phyloP scores from a whole-genome alignment of 331 rosid species.

The Quercus lobata region DNA sequence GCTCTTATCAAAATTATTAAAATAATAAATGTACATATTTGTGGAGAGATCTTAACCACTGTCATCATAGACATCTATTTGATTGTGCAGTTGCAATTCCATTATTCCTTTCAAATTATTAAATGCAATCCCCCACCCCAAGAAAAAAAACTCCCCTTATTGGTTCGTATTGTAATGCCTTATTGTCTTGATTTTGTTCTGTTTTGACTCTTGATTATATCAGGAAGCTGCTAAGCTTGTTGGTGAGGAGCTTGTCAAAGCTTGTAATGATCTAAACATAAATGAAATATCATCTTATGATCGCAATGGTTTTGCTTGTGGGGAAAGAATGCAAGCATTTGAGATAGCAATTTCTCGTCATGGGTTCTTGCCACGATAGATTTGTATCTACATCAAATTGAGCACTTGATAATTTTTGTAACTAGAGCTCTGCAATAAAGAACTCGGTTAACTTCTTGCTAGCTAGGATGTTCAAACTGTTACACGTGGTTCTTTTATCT shows the following conservation, averaged over 20 bases:
- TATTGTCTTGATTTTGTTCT: not conserved
- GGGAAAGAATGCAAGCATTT: slow-evolving; percentile 66
- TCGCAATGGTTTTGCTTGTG: slow-evolving; percentile 63
- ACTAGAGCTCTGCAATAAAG: not conserved
- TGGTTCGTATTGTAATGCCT: not conserved
- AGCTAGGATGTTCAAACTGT: no score
- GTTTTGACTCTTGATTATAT: not conserved
- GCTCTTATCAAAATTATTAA: not conserved
- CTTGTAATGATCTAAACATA: slow-evolving; percentile 58
- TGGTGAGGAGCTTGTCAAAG: slow-evolving; percentile 70
- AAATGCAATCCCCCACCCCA: no score
- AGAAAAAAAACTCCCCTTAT: no score
- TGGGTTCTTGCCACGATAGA: slow-evolving; percentile 70
- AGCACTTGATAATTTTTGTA: not conserved
- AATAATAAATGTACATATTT: not conserved
- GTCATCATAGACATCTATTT: not conserved
- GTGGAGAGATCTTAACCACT: not conserved
- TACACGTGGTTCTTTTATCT: no score
- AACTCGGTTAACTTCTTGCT: no score
- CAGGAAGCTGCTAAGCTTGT: slow-evolving; percentile 82
- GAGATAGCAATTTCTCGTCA: slow-evolving; percentile 55
- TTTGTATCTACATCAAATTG: not conserved
- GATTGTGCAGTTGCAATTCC: not conserved
- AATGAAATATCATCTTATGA: slow-evolving; percentile 71
- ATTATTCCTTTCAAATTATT: no score